Percentiles rank a stretch among this genome's conserved stretches.
Evolutionary conservation across 441 rosid genomes (phyloP).

Genomic region (Theobroma grandiflorum): DNA sequence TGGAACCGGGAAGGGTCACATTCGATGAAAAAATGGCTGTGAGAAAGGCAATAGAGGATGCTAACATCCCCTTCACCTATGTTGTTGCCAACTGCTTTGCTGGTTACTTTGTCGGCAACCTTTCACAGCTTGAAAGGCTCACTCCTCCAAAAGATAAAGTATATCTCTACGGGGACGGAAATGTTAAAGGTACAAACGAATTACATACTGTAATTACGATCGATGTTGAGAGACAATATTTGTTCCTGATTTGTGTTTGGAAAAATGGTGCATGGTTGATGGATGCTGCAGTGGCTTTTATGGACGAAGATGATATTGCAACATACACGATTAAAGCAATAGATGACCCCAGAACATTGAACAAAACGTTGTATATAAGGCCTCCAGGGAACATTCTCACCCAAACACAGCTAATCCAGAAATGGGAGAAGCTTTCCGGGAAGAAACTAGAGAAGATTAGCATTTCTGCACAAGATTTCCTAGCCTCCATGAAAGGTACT

Average conservation of each 20-base stretch:
- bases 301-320: slow-evolving; percentile 79
- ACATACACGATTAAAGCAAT: slow-evolving; percentile 69
- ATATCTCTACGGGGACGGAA: slow-evolving; percentile 65
- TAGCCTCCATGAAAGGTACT: slow-evolving; percentile 62
- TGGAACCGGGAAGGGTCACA: slow-evolving; percentile 75
- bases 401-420: slow-evolving; percentile 59
- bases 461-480: slow-evolving; percentile 54
- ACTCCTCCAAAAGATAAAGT: slow-evolving; percentile 60
- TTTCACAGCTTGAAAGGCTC: slow-evolving; percentile 60
- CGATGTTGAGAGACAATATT: neutral
- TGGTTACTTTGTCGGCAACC: slow-evolving; percentile 72
- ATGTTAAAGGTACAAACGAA: slow-evolving; percentile 56
- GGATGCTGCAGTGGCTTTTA: slow-evolving; percentile 43
- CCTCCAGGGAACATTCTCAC: slow-evolving; percentile 64
- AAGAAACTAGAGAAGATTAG: slow-evolving; percentile 48
- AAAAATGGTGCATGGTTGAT: neutral
- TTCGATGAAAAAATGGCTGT: slow-evolving; percentile 82
- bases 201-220: no score
- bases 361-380: slow-evolving; percentile 64
- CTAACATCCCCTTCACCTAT: slow-evolving; percentile 73
- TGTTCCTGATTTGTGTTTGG: neutral
- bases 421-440: slow-evolving; percentile 66
- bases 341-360: slow-evolving; percentile 68
- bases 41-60: slow-evolving; percentile 74
- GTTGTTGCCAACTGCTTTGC: slow-evolving; percentile 73